Evolutionary conservation across 768 basidiomycete species (phyloP).

Genomic region (Collybia sordida): DNA sequence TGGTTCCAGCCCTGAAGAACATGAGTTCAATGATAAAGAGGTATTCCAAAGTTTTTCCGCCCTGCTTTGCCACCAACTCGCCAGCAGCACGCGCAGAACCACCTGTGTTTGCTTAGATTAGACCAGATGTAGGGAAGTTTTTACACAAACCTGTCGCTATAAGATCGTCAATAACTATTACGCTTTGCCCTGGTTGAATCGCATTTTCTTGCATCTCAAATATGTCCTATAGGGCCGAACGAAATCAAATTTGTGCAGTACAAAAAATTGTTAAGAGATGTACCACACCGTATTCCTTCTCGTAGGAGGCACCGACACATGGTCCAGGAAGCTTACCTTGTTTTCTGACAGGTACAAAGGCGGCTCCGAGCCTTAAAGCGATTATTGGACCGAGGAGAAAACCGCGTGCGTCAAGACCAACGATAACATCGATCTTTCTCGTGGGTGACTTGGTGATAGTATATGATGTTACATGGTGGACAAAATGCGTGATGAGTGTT

Average conservation of each 20-base stretch:
- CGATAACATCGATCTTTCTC: constrained; percentile 85
- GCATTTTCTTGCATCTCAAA: constrained; percentile 94
- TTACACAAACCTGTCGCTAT: constrained; percentile 81
- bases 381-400: constrained; percentile 94
- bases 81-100: constrained; percentile 95
- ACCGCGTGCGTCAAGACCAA: constrained; percentile 94
- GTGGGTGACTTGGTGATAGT: constrained; percentile 60
- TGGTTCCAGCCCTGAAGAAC: constrained; percentile 71
- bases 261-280: constrained; percentile 22
- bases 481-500: constrained; percentile 84
- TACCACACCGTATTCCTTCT: constrained; percentile 93
- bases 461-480: constrained; percentile 81
- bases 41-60: constrained; percentile 88
- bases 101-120: constrained; percentile 40
- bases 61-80: constrained; percentile 78
- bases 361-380: constrained; percentile 86
- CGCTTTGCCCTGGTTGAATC: constrained; percentile 79
- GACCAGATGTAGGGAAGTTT: neutral
- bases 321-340: constrained; percentile 91
- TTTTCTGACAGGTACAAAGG: constrained; percentile 96
- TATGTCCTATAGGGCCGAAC: constrained; percentile 58
- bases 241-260: neutral
- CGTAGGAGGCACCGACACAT: constrained; percentile 71
- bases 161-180: constrained; percentile 90
- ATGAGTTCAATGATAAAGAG: constrained; percentile 88